phyloP scores from a whole-genome alignment of 139 green algal species.

The Penium margaritaceum region DNA sequence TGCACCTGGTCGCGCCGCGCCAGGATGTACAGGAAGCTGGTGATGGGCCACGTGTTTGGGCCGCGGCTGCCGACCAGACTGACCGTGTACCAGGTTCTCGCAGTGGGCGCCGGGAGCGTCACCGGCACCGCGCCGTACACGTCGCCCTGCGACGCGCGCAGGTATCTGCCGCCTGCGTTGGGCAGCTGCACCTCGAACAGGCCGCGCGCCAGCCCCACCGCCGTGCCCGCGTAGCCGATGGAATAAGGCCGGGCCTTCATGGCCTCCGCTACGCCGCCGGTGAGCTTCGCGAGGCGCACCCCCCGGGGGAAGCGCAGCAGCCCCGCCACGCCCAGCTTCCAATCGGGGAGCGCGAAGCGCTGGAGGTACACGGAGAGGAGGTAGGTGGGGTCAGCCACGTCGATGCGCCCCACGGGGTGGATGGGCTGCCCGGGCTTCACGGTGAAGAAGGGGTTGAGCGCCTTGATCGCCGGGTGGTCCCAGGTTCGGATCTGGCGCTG shows the following conservation, averaged over 20 bases:
- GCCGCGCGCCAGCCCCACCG: background rate
- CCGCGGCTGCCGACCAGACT: background rate
- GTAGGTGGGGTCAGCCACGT: background rate
- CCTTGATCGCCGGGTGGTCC: background rate
- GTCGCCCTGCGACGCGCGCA: background rate
- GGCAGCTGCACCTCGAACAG: background rate
- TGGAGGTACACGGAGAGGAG: background rate
- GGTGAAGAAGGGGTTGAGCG: background rate
- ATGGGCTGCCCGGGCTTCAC: background rate
- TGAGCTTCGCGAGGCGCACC: background rate
- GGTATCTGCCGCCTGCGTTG: background rate
- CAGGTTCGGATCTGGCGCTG: background rate
- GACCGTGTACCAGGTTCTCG: background rate
- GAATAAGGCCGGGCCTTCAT: background rate
- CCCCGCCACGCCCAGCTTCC: background rate
- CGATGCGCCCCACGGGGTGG: background rate
- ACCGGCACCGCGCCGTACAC: background rate
- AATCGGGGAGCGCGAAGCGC: background rate
- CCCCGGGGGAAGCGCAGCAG: background rate
- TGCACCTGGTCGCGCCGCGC: background rate
- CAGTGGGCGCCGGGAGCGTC: background rate
- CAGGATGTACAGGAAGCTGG: background rate
- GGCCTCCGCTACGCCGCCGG: background rate
- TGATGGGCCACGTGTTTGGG: background rate
- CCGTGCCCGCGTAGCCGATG: background rate